Conservation (phyloP, 768 basidiomycete species). For the Collybiopsis confluens region DNA sequence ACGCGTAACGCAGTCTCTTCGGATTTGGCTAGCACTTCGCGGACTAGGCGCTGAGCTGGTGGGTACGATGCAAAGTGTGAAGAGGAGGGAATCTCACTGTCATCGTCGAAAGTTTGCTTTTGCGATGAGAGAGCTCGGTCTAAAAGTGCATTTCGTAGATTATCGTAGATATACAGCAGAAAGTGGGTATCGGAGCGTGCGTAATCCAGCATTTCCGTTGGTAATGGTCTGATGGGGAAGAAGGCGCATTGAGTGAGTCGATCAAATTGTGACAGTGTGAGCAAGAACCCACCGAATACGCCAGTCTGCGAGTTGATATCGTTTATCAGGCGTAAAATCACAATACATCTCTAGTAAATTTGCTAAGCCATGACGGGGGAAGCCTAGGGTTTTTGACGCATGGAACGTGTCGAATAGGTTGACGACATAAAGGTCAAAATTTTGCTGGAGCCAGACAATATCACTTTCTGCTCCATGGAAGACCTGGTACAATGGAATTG, state of each 20-base stretch:
- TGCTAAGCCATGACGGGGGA: constrained; percentile 80
- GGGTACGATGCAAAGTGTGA: constrained; percentile 14
- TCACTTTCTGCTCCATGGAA: constrained; percentile 95
- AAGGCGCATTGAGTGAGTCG: neutral
- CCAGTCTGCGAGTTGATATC: constrained; percentile 98
- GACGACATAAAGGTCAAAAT: constrained; percentile 91
- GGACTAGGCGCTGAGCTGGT: constrained; percentile 41
- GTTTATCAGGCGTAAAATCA: constrained; percentile 88
- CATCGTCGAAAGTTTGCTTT: constrained; percentile 19
- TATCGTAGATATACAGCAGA: constrained; percentile 88
- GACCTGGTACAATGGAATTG: constrained; percentile 42
- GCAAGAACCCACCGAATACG: constrained; percentile 76
- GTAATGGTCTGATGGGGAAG: constrained; percentile 54
- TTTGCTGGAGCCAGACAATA: constrained; percentile 93
- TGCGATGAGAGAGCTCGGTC: constrained; percentile 52
- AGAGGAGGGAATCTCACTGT: constrained; percentile 6
- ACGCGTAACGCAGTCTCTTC: constrained; percentile 71
- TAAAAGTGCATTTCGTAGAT: constrained; percentile 83
- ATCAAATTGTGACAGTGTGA: too few relatives aligned
- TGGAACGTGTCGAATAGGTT: constrained; percentile 98
- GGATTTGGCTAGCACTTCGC: constrained; percentile 67
- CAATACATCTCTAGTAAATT: constrained; percentile 85
- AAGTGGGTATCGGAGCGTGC: constrained; percentile 97
- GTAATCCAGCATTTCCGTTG: constrained; percentile 85
- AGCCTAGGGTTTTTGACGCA: constrained; percentile 82